Conservation (phyloP, 495 filamentous ascomycete genomes). For the Haplographium delicatum region DNA sequence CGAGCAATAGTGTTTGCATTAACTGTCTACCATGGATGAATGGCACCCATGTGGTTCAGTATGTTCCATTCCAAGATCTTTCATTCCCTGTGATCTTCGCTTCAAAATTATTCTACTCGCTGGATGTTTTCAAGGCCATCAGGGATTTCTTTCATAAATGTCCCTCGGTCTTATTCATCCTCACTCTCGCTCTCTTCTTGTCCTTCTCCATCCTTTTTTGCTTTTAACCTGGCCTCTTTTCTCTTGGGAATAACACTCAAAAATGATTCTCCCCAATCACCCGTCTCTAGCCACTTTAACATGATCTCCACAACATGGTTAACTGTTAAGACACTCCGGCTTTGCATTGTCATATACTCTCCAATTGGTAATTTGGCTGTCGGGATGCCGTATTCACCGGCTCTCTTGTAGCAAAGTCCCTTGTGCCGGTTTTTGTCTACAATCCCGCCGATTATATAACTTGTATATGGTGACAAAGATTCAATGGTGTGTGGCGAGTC, state of each 20-base stretch:
- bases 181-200: constrained; percentile 5
- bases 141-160: too few species aligned
- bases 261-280: constrained; percentile 89
- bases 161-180: background rate
- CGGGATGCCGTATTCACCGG: constrained; percentile 64
- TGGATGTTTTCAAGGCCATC: too few species aligned
- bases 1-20: too few species aligned
- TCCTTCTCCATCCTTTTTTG: constrained; percentile 21
- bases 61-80: too few species aligned
- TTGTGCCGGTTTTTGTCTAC: constrained; percentile 97
- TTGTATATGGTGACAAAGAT: constrained; percentile 73
- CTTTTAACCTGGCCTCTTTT: constrained; percentile 63
- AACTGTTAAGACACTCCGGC: constrained; percentile 75
- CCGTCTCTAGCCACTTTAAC: constrained; percentile 79
- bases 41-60: too few species aligned
- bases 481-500: constrained; percentile 80
- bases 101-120: too few species aligned
- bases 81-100: too few species aligned
- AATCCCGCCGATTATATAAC: constrained; percentile 89
- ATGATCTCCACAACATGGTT: constrained; percentile 98
- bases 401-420: constrained; percentile 82
- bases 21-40: too few species aligned
- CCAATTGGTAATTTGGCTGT: constrained; percentile 92
- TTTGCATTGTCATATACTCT: constrained; percentile 84
- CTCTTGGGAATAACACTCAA: constrained; percentile 77